phyloP scores from a whole-genome alignment of 805 yeast species.

The Lipomyces yamanashiensis region DNA sequence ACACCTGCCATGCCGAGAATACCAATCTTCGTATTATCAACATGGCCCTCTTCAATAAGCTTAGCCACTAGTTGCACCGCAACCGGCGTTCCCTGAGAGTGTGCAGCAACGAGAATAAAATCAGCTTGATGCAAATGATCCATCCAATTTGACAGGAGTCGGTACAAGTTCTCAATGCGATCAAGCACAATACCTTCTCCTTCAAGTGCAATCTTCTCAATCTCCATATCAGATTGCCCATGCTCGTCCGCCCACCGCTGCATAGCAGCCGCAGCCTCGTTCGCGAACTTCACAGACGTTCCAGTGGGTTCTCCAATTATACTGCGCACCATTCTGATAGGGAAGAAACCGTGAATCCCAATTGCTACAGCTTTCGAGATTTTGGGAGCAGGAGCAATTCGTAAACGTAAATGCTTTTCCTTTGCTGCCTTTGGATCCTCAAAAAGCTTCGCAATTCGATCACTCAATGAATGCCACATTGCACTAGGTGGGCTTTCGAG shows the following conservation, averaged over 20 bases:
- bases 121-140: constrained; percentile 66
- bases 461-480: constrained; percentile 23
- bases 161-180: constrained; percentile 79
- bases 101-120: constrained; percentile 88
- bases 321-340: constrained; percentile 81
- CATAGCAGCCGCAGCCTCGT: constrained; percentile 83
- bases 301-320: constrained; percentile 96
- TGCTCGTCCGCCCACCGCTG: constrained; percentile 62
- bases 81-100: constrained; percentile 96
- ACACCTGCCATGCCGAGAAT: constrained; percentile 94
- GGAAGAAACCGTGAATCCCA: constrained; percentile 97
- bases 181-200: constrained; percentile 90
- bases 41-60: constrained; percentile 64
- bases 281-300: constrained; percentile 86
- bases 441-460: constrained; percentile 15
- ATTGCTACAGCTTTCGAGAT: constrained; percentile 66
- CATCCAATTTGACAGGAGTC: constrained; percentile 70
- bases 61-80: constrained; percentile 77
- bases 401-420: constrained; percentile 12
- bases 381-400: constrained; percentile 22
- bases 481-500: constrained; percentile 4
- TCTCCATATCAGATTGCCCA: constrained; percentile 50
- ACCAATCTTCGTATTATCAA: constrained; percentile 57
- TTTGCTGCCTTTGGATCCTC: neutral
- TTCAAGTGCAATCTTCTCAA: constrained; percentile 92